A percentile compares a stretch with the other conserved stretches of the same genome.
These are phyloP conservation scores for Malus sylvestris DNA, from an alignment of 306 rosid genomes.

Conservation along the genomic window DNA sequence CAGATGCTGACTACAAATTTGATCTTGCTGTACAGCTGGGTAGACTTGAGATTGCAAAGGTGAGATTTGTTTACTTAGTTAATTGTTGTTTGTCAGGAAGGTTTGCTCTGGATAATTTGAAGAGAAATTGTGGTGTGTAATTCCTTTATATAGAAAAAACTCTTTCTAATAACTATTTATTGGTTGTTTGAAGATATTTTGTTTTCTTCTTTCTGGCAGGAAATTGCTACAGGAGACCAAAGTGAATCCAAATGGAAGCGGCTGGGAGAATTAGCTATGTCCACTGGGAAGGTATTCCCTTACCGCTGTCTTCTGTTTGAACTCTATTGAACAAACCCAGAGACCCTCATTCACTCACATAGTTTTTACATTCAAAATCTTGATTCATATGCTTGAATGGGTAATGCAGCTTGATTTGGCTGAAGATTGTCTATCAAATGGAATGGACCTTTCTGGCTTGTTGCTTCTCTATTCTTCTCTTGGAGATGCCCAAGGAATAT, in stretches of 20 bases:
- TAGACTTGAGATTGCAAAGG: slow-evolving; percentile 90
- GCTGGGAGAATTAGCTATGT: slow-evolving; percentile 91
- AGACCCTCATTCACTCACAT: neutral
- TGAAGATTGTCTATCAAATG: slow-evolving; percentile 75
- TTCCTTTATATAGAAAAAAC: neutral
- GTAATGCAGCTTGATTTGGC: slow-evolving; percentile 89
- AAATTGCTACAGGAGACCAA: slow-evolving; percentile 64
- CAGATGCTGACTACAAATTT: slow-evolving; percentile 92
- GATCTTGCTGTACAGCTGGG: slow-evolving; percentile 94
- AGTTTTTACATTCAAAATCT: slow-evolving; percentile 2
- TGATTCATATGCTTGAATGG: slow-evolving; percentile 2
- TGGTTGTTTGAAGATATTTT: neutral
- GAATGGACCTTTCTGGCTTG: slow-evolving; percentile 88
- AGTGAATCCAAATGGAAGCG: slow-evolving; percentile 98
- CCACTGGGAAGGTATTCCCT: slow-evolving; percentile 68
- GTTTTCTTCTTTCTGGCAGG: slow-evolving; percentile 37
- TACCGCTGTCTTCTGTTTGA: neutral
- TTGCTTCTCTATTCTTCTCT: slow-evolving; percentile 88
- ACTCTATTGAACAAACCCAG: neutral
- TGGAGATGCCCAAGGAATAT: slow-evolving; percentile 87
- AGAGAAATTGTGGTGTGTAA: neutral
- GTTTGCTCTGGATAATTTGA: neutral
- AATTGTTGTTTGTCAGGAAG: neutral
- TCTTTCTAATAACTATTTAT: neutral
- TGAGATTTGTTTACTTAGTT: slow-evolving; percentile 22